A percentile compares a stretch with the other conserved stretches of the same genome.
Evolutionary conservation across 352 stramenopile species (phyloP).

Genomic region (Phytophthora ramorum): DNA sequence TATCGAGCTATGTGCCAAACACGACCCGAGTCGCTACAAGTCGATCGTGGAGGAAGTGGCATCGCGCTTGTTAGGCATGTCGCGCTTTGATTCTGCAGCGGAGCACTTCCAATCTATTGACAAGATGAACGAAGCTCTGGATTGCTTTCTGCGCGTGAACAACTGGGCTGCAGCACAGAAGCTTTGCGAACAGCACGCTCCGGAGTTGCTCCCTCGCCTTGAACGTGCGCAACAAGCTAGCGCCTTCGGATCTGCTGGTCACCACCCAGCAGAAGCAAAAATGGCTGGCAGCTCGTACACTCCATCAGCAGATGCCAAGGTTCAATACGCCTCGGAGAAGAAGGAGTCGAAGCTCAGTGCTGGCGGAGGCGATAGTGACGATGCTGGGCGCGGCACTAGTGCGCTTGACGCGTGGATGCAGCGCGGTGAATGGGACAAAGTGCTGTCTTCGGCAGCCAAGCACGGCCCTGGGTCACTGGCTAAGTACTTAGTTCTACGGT

Average conservation of each 20-base stretch:
- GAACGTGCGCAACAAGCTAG: constrained; percentile 86
- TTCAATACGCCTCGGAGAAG: constrained; percentile 45
- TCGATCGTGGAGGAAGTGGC: constrained; percentile 92
- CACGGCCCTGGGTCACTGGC: constrained; percentile 73
- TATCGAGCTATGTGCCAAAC: constrained; percentile 89
- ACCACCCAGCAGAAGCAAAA: constrained; percentile 66
- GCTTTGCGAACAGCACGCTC: constrained; percentile 81
- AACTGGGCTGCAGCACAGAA: constrained; percentile 81
- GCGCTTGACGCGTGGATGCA: constrained; percentile 94
- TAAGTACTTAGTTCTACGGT: constrained; percentile 90
- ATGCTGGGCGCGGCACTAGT: constrained; percentile 47
- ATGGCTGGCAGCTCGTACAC: constrained; percentile 50
- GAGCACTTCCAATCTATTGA: constrained; percentile 90
- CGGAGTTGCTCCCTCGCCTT: constrained; percentile 78
- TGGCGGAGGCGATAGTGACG: constrained; percentile 46
- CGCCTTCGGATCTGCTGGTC: constrained; percentile 63
- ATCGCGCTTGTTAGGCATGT: constrained; percentile 80
- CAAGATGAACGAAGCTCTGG: constrained; percentile 93
- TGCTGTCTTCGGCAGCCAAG: constrained; percentile 88
- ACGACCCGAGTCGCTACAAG: constrained; percentile 89
- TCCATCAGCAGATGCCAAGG: constrained; percentile 59
- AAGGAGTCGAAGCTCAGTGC: constrained; percentile 62
- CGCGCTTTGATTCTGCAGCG: constrained; percentile 88
- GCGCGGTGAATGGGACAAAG: constrained; percentile 93
- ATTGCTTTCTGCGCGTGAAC: constrained; percentile 83